Evolutionary conservation across 352 stramenopile species (phyloP).

Genomic region (Thraustochytrium sp.): DNA sequence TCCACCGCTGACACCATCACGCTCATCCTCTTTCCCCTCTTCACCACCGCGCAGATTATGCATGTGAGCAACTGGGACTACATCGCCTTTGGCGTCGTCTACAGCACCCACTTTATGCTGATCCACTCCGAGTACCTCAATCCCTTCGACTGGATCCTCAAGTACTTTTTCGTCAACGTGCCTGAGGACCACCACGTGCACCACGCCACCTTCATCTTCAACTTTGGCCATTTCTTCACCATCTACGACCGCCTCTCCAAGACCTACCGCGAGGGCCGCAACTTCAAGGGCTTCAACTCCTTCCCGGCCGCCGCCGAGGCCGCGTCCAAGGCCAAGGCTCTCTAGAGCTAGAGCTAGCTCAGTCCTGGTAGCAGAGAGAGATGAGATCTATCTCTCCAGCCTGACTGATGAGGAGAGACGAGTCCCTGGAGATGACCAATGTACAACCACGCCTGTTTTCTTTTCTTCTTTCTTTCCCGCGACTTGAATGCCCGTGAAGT

Average conservation of each 20-base stretch:
- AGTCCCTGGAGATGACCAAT: no score
- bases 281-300: background rate
- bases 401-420: no score
- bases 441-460: no score
- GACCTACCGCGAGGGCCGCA: constrained; percentile 20
- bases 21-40: constrained; percentile 71
- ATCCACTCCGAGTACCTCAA: constrained; percentile 71
- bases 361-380: no score
- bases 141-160: constrained; percentile 63
- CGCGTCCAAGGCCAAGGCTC: no score
- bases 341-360: no score
- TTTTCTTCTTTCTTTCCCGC: no score
- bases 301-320: no score
- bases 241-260: constrained; percentile 37
- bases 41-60: constrained; percentile 57
- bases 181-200: constrained; percentile 74
- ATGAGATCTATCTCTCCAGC: no score
- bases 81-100: constrained; percentile 68
- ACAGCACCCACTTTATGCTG: constrained; percentile 68
- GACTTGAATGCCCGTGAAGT: no score
- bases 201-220: constrained; percentile 74
- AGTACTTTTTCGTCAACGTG: constrained; percentile 61
- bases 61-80: constrained; percentile 70
- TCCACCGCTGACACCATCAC: constrained; percentile 62
- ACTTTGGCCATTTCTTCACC: constrained; percentile 73